phyloP scores from a whole-genome alignment of 2,329 filamentous ascomycete species.

The Neofusicoccum laricinum region DNA sequence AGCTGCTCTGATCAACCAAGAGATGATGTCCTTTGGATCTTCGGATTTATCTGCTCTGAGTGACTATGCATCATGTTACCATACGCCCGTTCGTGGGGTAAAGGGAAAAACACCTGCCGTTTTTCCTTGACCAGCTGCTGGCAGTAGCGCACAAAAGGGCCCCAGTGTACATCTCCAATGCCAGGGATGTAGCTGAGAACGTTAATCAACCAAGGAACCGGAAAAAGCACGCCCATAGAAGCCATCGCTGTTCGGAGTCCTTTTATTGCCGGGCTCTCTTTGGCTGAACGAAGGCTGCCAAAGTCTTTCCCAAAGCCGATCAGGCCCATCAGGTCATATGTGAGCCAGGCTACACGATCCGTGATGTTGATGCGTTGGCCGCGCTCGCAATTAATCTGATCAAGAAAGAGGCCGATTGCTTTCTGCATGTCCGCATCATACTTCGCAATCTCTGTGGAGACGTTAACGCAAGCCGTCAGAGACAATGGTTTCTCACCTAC shows the following conservation, averaged over 20 bases:
- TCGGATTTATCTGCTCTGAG: not conserved
- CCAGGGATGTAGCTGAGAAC: not conserved
- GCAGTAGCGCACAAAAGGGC: not conserved
- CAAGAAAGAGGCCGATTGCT: not conserved
- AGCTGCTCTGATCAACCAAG: not conserved
- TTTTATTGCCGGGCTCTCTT: not conserved
- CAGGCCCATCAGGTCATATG: slow-evolving; percentile 53
- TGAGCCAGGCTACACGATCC: slow-evolving; percentile 35
- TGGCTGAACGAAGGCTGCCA: slow-evolving; percentile 17
- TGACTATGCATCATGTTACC: not conserved
- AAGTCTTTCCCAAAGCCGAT: slow-evolving; percentile 46
- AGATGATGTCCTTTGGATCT: not conserved
- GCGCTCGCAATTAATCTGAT: not conserved
- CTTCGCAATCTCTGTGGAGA: not conserved
- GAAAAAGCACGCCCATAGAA: not conserved
- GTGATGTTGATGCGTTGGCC: slow-evolving; percentile 6
- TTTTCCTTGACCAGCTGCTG: not conserved
- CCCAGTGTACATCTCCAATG: not conserved
- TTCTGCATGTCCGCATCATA: not conserved
- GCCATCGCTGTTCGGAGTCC: not conserved
- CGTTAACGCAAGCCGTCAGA: too few species aligned
- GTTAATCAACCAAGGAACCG: slow-evolving; percentile 4
- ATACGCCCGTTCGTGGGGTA: not conserved
- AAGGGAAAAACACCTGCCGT: not conserved
- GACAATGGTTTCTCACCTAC: not conserved